Conservation (phyloP, 257 asterid species). For the Agastache rugosa region DNA sequence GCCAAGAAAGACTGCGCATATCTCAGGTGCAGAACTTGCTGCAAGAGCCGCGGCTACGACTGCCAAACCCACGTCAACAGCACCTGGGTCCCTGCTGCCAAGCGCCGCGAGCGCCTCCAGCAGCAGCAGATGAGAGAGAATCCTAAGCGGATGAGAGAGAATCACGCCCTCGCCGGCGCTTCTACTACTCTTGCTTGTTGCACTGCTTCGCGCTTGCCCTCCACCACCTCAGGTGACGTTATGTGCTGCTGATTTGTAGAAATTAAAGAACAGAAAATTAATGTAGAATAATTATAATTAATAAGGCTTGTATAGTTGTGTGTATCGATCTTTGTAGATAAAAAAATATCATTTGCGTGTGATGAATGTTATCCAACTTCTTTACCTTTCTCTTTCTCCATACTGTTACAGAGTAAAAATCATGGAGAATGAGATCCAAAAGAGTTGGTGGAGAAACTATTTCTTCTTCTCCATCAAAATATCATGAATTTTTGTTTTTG, state of each 20-base stretch:
- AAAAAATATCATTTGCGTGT: conserved; percentile 37
- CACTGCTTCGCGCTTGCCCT: conserved; percentile 49
- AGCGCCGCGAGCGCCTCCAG: conserved; percentile 61
- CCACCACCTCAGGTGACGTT: conserved; percentile 39
- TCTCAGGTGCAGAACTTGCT: conserved; percentile 65
- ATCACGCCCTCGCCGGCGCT: conserved; percentile 9
- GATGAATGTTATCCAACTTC: conserved; percentile 25
- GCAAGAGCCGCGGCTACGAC: conserved; percentile 63
- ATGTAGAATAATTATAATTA: no score
- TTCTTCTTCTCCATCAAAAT: not conserved
- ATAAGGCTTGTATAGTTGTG: no score
- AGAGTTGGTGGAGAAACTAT: conserved; percentile 1
- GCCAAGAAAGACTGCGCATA: conserved; percentile 70
- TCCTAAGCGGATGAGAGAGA: conserved; percentile 42
- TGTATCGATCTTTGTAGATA: no score
- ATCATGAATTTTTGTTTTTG: not conserved
- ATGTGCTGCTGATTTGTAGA: no score
- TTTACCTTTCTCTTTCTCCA: no score
- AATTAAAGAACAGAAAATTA: not conserved
- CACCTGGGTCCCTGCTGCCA: conserved; percentile 73
- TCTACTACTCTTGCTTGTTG: conserved; percentile 57
- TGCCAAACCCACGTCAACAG: conserved; percentile 67
- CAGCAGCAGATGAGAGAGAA: conserved; percentile 38
- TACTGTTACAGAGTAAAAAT: no score
- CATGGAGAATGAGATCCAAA: conserved; percentile 35